phyloP scores from a whole-genome alignment of 257 asterid genomes.

The Craterostigma plantagineum region DNA sequence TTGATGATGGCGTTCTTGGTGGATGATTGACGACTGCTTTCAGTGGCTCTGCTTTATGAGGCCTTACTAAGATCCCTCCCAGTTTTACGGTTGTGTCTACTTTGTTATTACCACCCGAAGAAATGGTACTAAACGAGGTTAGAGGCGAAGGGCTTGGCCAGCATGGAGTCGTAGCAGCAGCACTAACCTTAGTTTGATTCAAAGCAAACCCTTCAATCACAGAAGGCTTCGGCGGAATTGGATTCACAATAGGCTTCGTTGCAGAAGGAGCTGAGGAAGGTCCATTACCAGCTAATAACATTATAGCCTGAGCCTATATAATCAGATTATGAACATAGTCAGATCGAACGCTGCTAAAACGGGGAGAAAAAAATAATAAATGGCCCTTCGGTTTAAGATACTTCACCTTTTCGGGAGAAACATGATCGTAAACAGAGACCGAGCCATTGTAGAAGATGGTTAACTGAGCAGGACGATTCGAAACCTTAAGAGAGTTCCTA shows the following conservation, averaged over 20 bases:
- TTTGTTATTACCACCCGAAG: too few relatives aligned
- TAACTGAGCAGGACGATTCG: slow-evolving; percentile 53
- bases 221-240: too few relatives aligned
- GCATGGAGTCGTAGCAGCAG: slow-evolving; percentile 16
- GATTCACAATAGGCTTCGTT: too few relatives aligned
- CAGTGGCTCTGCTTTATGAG: slow-evolving; percentile 16
- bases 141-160: slow-evolving; percentile 14
- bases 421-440: slow-evolving; percentile 56
- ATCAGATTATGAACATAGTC: slow-evolving; percentile 4
- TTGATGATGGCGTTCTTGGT: slow-evolving; percentile 16
- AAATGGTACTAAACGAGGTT: slow-evolving; percentile 4
- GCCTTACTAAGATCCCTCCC: too few relatives aligned
- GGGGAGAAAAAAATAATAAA: neutral
- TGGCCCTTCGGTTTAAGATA: too few relatives aligned
- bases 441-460: slow-evolving; percentile 81
- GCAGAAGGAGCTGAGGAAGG: slow-evolving; percentile 18
- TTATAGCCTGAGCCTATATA: slow-evolving; percentile 77
- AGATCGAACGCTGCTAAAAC: too few relatives aligned
- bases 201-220: too few relatives aligned
- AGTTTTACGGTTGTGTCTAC: too few relatives aligned
- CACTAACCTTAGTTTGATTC: slow-evolving; percentile 8
- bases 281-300: slow-evolving; percentile 81
- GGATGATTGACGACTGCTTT: slow-evolving; percentile 15
- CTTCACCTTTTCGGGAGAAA: slow-evolving; percentile 82
- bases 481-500: slow-evolving; percentile 29